Percentiles rank a stretch among this genome's conserved stretches.
Evolutionary conservation across 768 basidiomycete genomes (phyloP).

Genomic region (Russula foetens): DNA sequence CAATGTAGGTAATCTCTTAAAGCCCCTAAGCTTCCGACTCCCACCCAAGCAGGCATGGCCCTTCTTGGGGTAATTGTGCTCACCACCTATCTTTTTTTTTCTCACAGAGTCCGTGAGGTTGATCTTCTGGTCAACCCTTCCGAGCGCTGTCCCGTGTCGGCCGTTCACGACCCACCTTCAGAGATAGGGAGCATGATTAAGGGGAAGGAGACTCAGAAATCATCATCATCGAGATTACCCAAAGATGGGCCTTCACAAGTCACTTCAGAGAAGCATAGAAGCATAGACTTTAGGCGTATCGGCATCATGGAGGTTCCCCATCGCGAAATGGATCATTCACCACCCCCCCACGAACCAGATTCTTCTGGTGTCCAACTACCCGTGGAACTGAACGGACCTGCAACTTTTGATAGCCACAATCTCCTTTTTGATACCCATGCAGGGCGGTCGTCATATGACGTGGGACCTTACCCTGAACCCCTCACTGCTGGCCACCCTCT

Average conservation of each 20-base stretch:
- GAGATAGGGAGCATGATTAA: not conserved
- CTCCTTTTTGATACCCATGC: not conserved
- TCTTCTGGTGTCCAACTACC: not conserved
- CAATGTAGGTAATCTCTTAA: conserved; percentile 10
- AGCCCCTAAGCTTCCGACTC: not conserved
- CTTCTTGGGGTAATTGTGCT: not conserved
- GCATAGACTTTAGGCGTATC: not conserved
- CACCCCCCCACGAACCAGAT: no score
- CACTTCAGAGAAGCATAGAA: not conserved
- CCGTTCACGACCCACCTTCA: not conserved
- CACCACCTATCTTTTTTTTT: not conserved
- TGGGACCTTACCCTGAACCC: not conserved
- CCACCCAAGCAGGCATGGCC: not conserved
- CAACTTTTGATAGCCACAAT: no score
- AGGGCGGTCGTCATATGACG: not conserved
- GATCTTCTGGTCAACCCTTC: not conserved
- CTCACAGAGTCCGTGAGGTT: conserved; percentile 2
- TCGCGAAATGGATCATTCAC: not conserved
- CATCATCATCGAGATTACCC: not conserved
- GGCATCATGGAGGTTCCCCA: not conserved
- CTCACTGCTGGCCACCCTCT: not conserved
- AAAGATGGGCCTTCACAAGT: not conserved
- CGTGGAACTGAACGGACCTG: not conserved
- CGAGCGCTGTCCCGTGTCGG: no score
- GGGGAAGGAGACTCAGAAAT: not conserved